phyloP scores from a whole-genome alignment of 352 stramenopile genomes.

The Aphanomyces euteiches region DNA sequence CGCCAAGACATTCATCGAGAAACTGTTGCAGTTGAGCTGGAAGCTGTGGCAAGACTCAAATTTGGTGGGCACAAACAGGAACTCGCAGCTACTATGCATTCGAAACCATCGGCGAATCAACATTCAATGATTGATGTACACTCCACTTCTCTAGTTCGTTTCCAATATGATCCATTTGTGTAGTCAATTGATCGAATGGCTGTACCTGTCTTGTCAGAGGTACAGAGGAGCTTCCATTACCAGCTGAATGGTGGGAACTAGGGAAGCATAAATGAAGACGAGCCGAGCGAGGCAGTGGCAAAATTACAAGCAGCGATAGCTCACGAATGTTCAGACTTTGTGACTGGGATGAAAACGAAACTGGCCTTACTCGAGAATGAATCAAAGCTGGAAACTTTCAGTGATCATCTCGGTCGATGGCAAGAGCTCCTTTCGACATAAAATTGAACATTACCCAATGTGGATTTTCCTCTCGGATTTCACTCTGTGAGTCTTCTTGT shows the following conservation, averaged over 20 bases:
- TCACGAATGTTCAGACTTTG: neutral
- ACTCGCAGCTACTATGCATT: neutral
- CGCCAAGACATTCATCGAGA: neutral
- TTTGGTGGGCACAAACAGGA: neutral
- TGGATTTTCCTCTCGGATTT: too few relatives aligned
- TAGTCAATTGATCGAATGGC: conserved; percentile 5
- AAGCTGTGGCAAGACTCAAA: conserved; percentile 5
- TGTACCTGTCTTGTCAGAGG: conserved; percentile 3
- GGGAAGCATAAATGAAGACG: conserved; percentile 2
- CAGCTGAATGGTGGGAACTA: neutral
- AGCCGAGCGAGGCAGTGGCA: neutral
- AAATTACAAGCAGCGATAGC: neutral
- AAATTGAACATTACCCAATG: too few relatives aligned
- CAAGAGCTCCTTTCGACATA: neutral
- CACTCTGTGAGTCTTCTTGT: too few relatives aligned
- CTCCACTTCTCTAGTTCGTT: neutral
- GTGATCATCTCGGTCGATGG: neutral
- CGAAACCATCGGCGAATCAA: neutral
- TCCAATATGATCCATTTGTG: neutral
- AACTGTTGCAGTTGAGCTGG: conserved; percentile 1
- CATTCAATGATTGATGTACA: too few relatives aligned
- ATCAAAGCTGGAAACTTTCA: neutral
- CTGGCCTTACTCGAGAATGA: conserved; percentile 1
- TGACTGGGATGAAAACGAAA: neutral
- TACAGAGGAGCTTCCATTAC: neutral